Base-by-base conservation (phyloP, 768 basidiomycete genomes). In the Leccinum fibrillosum region DNA sequence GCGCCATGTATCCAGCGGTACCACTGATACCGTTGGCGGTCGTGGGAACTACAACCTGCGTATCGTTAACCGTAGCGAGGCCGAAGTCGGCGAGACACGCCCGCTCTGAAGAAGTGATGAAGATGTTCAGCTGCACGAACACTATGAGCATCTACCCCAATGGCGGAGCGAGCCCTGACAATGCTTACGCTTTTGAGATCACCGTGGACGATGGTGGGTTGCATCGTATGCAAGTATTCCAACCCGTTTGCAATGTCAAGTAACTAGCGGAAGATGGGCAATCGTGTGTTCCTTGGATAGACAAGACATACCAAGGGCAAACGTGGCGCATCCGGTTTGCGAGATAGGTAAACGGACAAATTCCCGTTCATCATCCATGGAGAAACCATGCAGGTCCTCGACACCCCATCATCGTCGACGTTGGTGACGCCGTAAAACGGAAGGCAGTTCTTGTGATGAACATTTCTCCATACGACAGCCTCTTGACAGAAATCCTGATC, bases 191-290 rank as follows among this genome's bases (percentile, higher is more conserved):
- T 73, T 63, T 78, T 79, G 21, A 79, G 57, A 54, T 80, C 79
- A 10, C 79, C 78, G 19, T 79, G 78, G 12, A 75, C 60, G 15
- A 80, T 71, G 1, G 78, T 77, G 25, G 76, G 76, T 32, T 69
- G 55, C 58, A 72, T 67, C 7, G 65, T 64, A 52, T 80, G 78
- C 21, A 79, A 64, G 55, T 77, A 78, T 37, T 67, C 65, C 7
- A 79, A 58, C 21, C 76, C 79, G 2, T 45, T 59, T 6, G 76
- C 77, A 17, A 75, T 62, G 37, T 77, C 76, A n/a, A 63, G 58
- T 21, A 79, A 56, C 79, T 79, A 44, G 13, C 9, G 10, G 2
- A 52, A 58, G 4, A 42, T 68, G 51, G 56, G 58, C 17, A 2
- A 50, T 8, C 30, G 3, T n/a, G n/a, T 5, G 10, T 28, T 32